Evolutionary conservation across 2,329 filamentous ascomycete species (phyloP), one percentile per base, ranked within the genome.

Genomic region (Diaporthe sp.): DNA sequence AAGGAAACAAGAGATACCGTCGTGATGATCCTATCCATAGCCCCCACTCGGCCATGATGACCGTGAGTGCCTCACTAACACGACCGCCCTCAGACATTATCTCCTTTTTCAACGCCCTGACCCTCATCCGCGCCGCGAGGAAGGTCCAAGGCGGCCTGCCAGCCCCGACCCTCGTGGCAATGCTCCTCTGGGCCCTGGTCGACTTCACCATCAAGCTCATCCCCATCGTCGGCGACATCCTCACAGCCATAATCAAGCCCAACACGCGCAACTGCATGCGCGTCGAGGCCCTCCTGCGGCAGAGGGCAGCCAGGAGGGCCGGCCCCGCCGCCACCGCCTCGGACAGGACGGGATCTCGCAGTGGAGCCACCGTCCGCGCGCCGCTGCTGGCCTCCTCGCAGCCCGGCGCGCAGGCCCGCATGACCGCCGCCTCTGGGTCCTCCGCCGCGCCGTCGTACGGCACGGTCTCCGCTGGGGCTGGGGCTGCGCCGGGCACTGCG

Each of bases 151-250:
- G 74, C n/a, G 74, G 74, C 8, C 74, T 75, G 27, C 74, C 74
- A 2, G 51, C 44, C 10, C 6, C 37, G 15, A 56, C 70, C 27
- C 59, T 75, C 32, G 59, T 37, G 19, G 47, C 32, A 13, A 75
- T 75, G 74, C 35, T 75, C 27, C 19, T 47, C 12, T 75, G 74
- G 74, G 71, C 71, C 27, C 66, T 70, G 17, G 30, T 72, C n/a
- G 74, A 75, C 68, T 75, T 75, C 53, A 68, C 53, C 13, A 37
- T 75, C 47, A 75, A 75, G 59, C 68, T 75, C 19, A 59, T 75
- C 22, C 74, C 74, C 2, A 39, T 75, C 44, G 53, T 70, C 7
- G 74, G 74, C 15, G 74, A 75, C 13, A n/a, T 75, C 8, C 71
- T 75, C 7, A 74, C 74, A 0, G 74, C 74, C 19, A 58, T 75